Conservation (phyloP, 768 basidiomycete genomes). For the Suillus weaverae region DNA sequence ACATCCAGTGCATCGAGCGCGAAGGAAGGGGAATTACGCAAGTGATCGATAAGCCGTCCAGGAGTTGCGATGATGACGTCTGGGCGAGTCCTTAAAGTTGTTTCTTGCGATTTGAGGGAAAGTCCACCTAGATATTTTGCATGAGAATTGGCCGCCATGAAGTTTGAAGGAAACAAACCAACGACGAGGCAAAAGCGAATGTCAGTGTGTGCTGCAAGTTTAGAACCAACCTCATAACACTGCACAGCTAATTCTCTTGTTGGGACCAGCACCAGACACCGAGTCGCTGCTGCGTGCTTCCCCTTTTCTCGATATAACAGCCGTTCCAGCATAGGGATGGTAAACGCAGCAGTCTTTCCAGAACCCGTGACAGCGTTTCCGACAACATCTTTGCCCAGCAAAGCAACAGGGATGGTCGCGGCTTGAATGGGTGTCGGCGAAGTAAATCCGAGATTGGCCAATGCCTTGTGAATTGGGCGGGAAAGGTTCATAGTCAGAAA, state of each 20-base stretch:
- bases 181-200: slow-evolving; percentile 90
- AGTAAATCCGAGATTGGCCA: slow-evolving; percentile 77
- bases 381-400: slow-evolving; percentile 94
- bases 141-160: slow-evolving; percentile 10
- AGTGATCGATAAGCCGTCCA: slow-evolving; percentile 95
- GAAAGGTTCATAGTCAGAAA: slow-evolving; percentile 95
- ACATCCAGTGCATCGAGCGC: slow-evolving; percentile 90
- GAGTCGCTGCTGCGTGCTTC: slow-evolving; percentile 79
- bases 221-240: slow-evolving; percentile 88
- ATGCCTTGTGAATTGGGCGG: slow-evolving; percentile 87
- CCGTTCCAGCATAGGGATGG: slow-evolving; percentile 91
- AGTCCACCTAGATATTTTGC: slow-evolving; percentile 69
- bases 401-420: slow-evolving; percentile 88
- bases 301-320: slow-evolving; percentile 90
- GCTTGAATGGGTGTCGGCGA: slow-evolving; percentile 96
- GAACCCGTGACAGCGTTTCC: slow-evolving; percentile 96
- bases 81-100: slow-evolving; percentile 78
- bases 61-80: slow-evolving; percentile 97
- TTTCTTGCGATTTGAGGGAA: slow-evolving; percentile 91
- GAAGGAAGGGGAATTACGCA: slow-evolving; percentile 93
- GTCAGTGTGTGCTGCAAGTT: slow-evolving; percentile 84
- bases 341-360: slow-evolving; percentile 97
- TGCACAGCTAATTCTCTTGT: slow-evolving; percentile 96
- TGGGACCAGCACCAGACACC: slow-evolving; percentile 91
- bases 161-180: slow-evolving; percentile 45